A percentile compares a stretch with the other conserved stretches of the same genome.
These are phyloP conservation scores for Myochromella boudieri DNA, from an alignment of 768 basidiomycete species.

Conservation along the genomic window DNA sequence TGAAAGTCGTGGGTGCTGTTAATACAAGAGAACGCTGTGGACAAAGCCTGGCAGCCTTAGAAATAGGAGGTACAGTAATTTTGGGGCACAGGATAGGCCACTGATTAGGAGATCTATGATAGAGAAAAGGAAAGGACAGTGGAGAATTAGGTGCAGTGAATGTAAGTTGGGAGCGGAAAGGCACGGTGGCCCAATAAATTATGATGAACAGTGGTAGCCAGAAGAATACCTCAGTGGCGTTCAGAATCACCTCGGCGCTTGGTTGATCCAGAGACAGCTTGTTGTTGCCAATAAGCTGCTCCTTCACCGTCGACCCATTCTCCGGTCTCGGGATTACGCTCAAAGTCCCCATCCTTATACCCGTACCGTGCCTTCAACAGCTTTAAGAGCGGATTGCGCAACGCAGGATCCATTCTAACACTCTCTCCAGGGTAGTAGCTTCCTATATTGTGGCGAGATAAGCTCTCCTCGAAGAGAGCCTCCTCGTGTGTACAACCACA, in stretches of 20 bases:
- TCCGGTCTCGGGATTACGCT: constrained; percentile 61
- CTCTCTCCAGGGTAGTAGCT: constrained; percentile 82
- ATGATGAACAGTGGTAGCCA: no score
- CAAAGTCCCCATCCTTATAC: constrained; percentile 86
- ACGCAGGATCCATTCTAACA: constrained; percentile 86
- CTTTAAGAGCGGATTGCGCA: constrained; percentile 77
- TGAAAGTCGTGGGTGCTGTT: constrained; percentile 11
- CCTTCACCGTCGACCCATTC: constrained; percentile 72
- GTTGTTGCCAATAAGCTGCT: constrained; percentile 61
- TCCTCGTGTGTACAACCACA: constrained; percentile 85
- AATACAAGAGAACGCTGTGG: constrained; percentile 18
- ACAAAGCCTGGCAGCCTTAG: no score
- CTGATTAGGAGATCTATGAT: no score
- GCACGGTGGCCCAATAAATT: constrained; percentile 1
- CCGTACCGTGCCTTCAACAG: constrained; percentile 71
- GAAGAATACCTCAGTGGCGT: constrained; percentile 19
- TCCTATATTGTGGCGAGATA: constrained; percentile 76
- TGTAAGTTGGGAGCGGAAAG: constrained; percentile 10
- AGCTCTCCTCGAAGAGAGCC: constrained; percentile 84
- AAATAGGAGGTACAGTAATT: constrained; percentile 9
- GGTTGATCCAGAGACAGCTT: constrained; percentile 34
- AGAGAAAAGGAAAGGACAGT: constrained; percentile 9
- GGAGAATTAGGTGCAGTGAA: constrained; percentile 20
- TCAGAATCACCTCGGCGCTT: constrained; percentile 32
- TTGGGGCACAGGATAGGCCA: not conserved